These are phyloP conservation scores for Macroventuria anomochaeta DNA, from an alignment of 2,329 filamentous ascomycete genomes.

Conservation along the genomic window DNA sequence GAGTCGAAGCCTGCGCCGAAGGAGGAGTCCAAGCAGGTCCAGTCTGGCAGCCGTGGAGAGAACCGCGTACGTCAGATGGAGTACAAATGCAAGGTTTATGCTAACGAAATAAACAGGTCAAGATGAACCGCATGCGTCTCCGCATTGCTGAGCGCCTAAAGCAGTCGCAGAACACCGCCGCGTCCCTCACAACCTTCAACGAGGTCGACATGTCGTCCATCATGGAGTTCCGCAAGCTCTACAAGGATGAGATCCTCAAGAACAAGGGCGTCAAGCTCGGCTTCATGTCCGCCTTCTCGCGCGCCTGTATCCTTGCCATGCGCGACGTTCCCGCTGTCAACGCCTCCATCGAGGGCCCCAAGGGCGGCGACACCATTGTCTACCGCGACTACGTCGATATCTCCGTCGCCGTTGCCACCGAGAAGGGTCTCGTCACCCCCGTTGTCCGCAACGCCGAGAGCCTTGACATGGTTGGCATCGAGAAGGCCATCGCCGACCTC, in stretches of 20 bases:
- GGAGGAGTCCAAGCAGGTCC: constrained; percentile 20
- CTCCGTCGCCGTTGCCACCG: constrained; percentile 94
- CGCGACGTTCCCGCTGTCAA: constrained; percentile 94
- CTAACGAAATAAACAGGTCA: constrained; percentile 68
- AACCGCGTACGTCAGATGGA: constrained; percentile 72
- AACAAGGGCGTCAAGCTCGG: constrained; percentile 96
- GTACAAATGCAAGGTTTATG: background rate
- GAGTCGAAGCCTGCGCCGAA: constrained; percentile 38
- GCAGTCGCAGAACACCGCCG: constrained; percentile 98
- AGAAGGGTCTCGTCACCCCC: constrained; percentile 96
- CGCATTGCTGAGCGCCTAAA: constrained; percentile 97
- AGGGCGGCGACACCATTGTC: constrained; percentile 95
- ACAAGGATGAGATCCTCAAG: constrained; percentile 96
- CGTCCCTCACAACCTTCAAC: constrained; percentile 97
- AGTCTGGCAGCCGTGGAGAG: constrained; percentile 80
- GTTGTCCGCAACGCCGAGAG: constrained; percentile 92
- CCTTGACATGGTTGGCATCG: constrained; percentile 86
- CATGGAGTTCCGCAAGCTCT: constrained; percentile 95
- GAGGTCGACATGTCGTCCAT: constrained; percentile 98
- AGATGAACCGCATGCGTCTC: constrained; percentile 99
- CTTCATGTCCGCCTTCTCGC: constrained; percentile 99
- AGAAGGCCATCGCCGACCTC: constrained; percentile 88
- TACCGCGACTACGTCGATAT: constrained; percentile 99
- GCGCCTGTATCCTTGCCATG: constrained; percentile 89
- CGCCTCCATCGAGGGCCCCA: constrained; percentile 93